These are phyloP conservation scores for Casaregolazyma suthepensis DNA, from an alignment of 1,139 yeast genomes.

Conservation along the genomic window DNA sequence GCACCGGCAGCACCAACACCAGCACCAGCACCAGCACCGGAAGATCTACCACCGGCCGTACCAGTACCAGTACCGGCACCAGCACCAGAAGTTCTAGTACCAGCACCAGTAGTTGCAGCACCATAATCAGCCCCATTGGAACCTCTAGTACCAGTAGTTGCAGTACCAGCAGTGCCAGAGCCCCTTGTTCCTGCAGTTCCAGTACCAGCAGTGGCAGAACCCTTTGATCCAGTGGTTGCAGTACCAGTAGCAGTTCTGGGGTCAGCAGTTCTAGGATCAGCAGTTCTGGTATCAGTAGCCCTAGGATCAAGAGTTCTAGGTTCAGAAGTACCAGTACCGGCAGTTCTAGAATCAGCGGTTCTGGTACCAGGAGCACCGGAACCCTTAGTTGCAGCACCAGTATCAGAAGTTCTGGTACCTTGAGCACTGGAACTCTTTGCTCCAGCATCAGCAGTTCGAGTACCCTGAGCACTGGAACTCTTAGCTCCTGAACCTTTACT, in stretches of 20 bases:
- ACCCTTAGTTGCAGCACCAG: background rate
- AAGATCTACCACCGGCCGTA: background rate
- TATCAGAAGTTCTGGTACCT: background rate
- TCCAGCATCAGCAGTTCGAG: background rate
- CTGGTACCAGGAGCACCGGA: background rate
- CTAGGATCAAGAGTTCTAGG: too few species aligned
- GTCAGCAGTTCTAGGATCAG: background rate
- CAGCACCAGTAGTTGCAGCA: background rate
- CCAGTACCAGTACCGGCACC: background rate
- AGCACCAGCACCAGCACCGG: slow-evolving; percentile 1
- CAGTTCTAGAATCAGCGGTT: background rate
- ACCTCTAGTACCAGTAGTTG: background rate
- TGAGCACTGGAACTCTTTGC: too few species aligned
- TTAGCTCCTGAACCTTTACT: background rate
- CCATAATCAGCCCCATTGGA: too few species aligned
- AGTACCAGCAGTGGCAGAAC: background rate
- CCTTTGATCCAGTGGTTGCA: background rate
- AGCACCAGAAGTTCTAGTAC: background rate
- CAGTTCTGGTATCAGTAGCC: background rate
- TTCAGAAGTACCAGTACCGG: background rate
- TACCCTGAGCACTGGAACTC: background rate
- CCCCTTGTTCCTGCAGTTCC: background rate
- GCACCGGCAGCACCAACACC: background rate
- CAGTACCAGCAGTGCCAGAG: background rate
- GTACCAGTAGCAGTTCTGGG: too few species aligned